Evolutionary conservation across 2,329 filamentous ascomycete genomes (phyloP), one percentile per base, ranked within the genome.

Genomic region (Didymella lethalis): DNA sequence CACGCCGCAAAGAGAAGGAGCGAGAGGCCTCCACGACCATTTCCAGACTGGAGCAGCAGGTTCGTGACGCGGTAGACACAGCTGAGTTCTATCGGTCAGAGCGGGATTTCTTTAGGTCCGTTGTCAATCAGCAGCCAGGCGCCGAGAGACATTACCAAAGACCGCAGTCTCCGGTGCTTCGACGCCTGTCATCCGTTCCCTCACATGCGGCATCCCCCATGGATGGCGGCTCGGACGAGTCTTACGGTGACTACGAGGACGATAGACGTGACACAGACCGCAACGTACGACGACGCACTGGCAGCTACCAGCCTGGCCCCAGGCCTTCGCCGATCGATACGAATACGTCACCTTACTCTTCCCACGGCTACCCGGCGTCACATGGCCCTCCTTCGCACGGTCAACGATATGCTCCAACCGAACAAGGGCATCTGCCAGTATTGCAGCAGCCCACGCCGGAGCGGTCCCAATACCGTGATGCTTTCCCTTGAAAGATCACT

Each of bases 1-100:
- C 88, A 71, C 85, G 93, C 59, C 88, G 92, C 71, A 96, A 96
- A 78, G 91, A 93, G 70, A 89, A 90, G 74, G 91, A 94, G 74
- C 86, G 86, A 67, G 89, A 92, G 74, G 89, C 89, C 57, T 86
- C 86, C 16, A 83, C 84, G 54, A 88, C 85, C 48, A 88, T 94
- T 63, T 83, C 90, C 49, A 86, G 88, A 65, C 80, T 94, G 53
- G 88, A 92, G 71, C 82, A 85, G 51, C 85, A 89, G 64, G 83
- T 89, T 53, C 85, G 88, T 48, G 87, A 92, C n/a, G 77, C 92
- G 58, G 79, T 84, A 56, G 85, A 85, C 38, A 88, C 93, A 68
- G 82, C 85, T 29, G 89, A 94, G 59, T 92, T 88, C 73, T 94
- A 94, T 73, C 85, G 87, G 45, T 81, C 82, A 8, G 91, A 95